Conservation (phyloP, 371 early-diverging fungal species). For the Choanephora cucurbitarum region DNA sequence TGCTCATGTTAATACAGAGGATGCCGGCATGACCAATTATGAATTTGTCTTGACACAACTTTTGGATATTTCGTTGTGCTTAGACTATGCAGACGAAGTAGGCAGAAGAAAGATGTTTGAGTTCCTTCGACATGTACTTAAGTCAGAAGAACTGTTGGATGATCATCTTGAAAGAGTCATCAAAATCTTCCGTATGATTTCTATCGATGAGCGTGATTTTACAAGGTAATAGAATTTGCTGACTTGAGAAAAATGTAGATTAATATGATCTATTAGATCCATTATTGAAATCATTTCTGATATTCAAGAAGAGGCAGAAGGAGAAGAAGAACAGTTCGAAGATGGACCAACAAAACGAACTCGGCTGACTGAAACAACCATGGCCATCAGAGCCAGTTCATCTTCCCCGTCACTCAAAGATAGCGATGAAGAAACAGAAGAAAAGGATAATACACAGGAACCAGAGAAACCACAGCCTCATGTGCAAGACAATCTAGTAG, state of each 20-base stretch:
- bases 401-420: not conserved
- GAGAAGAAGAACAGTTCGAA: constrained; percentile 1
- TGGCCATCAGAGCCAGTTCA: not conserved
- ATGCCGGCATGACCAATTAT: constrained; percentile 16
- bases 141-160: constrained; percentile 70
- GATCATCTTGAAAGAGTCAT: constrained; percentile 70
- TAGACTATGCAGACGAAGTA: constrained; percentile 88
- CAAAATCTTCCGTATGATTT: constrained; percentile 71
- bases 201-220: constrained; percentile 85
- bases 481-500: constrained; percentile 2
- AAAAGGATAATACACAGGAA: not conserved
- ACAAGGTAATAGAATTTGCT: too few species aligned
- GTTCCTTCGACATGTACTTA: constrained; percentile 74
- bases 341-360: constrained; percentile 18
- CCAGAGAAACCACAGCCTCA: not conserved
- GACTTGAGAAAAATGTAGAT: too few species aligned
- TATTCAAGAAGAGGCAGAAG: constrained; percentile 28
- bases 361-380: constrained; percentile 15
- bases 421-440: not conserved
- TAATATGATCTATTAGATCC: too few species aligned
- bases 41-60: constrained; percentile 81
- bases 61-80: constrained; percentile 70
- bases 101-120: constrained; percentile 82
- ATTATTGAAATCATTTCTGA: constrained; percentile 80
- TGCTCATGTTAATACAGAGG: not conserved